These are phyloP conservation scores for Blakeslea trispora DNA, from an alignment of 371 early-diverging fungal species.

Conservation along the genomic window DNA sequence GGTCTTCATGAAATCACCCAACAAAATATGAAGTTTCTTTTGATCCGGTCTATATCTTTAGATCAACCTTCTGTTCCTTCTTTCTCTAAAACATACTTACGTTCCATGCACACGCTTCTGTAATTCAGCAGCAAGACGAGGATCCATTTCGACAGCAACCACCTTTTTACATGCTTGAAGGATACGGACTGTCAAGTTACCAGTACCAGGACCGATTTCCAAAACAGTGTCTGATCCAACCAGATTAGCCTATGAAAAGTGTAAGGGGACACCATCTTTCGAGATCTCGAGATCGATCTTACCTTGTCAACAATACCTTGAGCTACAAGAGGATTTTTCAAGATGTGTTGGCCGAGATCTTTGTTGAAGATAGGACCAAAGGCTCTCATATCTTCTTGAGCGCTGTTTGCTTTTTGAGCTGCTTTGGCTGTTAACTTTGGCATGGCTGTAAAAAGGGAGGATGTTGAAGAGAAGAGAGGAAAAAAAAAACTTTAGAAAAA, in stretches of 20 bases:
- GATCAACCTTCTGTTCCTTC: background rate
- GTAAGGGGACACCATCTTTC: background rate
- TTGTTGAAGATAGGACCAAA: constrained; percentile 96
- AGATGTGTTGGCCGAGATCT: constrained; percentile 98
- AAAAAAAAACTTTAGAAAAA: background rate
- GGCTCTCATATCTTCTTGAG: constrained; percentile 47
- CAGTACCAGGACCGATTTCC: constrained; percentile 99
- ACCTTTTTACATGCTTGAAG: constrained; percentile 95
- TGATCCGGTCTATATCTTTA: constrained; percentile 65
- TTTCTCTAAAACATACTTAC: constrained; percentile 47
- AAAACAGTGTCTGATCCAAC: constrained; percentile 95
- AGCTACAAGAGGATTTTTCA: constrained; percentile 98
- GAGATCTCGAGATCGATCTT: constrained; percentile 11
- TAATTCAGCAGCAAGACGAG: constrained; percentile 97
- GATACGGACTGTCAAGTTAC: constrained; percentile 98
- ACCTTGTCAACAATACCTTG: constrained; percentile 98
- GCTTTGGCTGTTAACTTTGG: constrained; percentile 51
- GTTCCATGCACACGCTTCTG: constrained; percentile 96
- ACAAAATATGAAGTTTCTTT: constrained; percentile 91
- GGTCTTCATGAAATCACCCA: constrained; percentile 98
- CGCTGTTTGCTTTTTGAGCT: constrained; percentile 25
- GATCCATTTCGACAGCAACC: constrained; percentile 97
- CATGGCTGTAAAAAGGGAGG: constrained; percentile 21
- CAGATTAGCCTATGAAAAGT: constrained; percentile 71
- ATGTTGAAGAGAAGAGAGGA: background rate